These are phyloP conservation scores for Arachis stenosperma DNA, from an alignment of 306 rosid species.

Conservation along the genomic window DNA sequence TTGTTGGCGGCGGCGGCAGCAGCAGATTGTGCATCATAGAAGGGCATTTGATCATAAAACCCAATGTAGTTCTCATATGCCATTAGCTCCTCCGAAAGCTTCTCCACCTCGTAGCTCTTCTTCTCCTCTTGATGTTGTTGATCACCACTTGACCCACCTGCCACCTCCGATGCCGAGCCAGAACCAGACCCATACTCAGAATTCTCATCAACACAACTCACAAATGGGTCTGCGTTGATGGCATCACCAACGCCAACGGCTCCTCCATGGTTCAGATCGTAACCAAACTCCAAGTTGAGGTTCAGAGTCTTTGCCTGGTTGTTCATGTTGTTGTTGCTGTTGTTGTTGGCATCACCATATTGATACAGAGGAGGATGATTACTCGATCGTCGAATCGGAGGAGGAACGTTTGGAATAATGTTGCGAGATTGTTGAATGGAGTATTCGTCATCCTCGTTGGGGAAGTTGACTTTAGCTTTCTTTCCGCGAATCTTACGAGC, in stretches of 20 bases:
- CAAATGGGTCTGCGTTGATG: slow-evolving; percentile 30
- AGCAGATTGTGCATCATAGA: slow-evolving; percentile 57
- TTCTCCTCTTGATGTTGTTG: slow-evolving; percentile 35
- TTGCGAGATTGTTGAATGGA: slow-evolving; percentile 33
- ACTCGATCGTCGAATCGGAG: neutral
- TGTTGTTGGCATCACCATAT: too few relatives aligned
- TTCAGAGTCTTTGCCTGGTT: slow-evolving; percentile 21
- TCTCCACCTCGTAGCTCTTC: slow-evolving; percentile 48
- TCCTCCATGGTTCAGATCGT: slow-evolving; percentile 57
- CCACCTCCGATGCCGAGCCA: slow-evolving; percentile 26
- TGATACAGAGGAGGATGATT: slow-evolving; percentile 24
- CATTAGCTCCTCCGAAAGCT: slow-evolving; percentile 79
- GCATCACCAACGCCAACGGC: neutral
- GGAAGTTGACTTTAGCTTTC: slow-evolving; percentile 86
- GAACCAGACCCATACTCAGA: slow-evolving; percentile 42
- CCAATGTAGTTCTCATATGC: slow-evolving; percentile 70
- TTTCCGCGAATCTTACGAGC: slow-evolving; percentile 82
- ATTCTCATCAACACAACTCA: slow-evolving; percentile 22
- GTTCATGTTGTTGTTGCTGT: neutral
- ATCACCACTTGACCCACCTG: too few relatives aligned
- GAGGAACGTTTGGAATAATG: neutral
- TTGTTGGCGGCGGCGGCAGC: slow-evolving; percentile 23
- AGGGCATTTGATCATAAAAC: slow-evolving; percentile 69
- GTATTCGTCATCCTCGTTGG: slow-evolving; percentile 52
- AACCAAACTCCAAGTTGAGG: slow-evolving; percentile 47